A percentile compares a stretch with the other conserved stretches of the same genome.
phyloP scores from a whole-genome alignment of 164 flowering plant species.

The Magnolia kwangsiensis region DNA sequence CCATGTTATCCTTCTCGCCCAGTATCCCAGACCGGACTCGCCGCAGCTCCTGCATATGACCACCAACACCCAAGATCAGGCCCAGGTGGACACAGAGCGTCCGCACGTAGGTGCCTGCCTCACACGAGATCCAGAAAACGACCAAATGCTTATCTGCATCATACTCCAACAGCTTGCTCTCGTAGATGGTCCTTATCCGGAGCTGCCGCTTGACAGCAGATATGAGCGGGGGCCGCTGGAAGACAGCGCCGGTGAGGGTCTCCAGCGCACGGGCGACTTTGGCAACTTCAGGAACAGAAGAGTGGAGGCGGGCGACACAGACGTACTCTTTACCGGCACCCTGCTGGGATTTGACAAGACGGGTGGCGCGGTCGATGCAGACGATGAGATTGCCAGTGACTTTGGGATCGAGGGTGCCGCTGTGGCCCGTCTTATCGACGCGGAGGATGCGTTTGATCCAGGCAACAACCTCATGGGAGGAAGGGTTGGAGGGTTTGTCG shows the following conservation, averaged over 20 bases:
- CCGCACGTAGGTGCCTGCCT: constrained; percentile 80
- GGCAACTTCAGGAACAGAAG: constrained; percentile 52
- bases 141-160: constrained; percentile 66
- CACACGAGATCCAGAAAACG: constrained; percentile 80
- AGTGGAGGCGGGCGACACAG: constrained; percentile 65
- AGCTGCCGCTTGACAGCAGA: constrained; percentile 78
- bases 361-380: constrained; percentile 71
- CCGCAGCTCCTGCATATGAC: constrained; percentile 80
- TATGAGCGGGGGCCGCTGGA: constrained; percentile 69
- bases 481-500: constrained; percentile 76
- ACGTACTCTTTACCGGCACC: constrained; percentile 87
- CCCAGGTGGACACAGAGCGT: constrained; percentile 83
- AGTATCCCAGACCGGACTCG: constrained; percentile 71
- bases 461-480: constrained; percentile 80
- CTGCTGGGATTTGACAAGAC: constrained; percentile 75
- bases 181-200: constrained; percentile 67
- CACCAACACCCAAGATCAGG: constrained; percentile 66
- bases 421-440: constrained; percentile 69
- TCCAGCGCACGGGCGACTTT: constrained; percentile 66
- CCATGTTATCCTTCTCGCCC: constrained; percentile 84
- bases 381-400: constrained; percentile 77
- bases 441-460: constrained; percentile 73
- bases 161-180: constrained; percentile 71
- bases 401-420: constrained; percentile 79
- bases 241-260: constrained; percentile 66